A percentile compares a stretch with the other conserved stretches of the same genome.
These are phyloP conservation scores for Luffa acutangula DNA, from an alignment of 306 rosid species.

Conservation along the genomic window DNA sequence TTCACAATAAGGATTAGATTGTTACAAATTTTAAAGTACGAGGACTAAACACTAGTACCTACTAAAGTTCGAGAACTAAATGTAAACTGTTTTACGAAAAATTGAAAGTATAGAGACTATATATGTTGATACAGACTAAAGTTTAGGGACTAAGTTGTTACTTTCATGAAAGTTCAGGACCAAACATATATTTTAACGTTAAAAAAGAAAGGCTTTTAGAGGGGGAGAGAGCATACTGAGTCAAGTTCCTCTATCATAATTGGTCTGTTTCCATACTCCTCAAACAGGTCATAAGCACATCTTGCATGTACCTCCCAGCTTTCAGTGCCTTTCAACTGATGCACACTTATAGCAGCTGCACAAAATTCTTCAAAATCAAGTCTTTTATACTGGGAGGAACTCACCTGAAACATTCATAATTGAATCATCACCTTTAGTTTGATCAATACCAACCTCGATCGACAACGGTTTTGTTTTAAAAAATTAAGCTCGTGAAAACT, in stretches of 20 bases:
- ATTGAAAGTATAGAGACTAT: no score
- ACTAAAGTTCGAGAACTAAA: no score
- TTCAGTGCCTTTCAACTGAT: slow-evolving; percentile 73
- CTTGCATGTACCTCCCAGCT: slow-evolving; percentile 83
- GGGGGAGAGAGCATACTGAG: slow-evolving; percentile 40
- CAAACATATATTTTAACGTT: no score
- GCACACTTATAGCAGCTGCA: slow-evolving; percentile 75
- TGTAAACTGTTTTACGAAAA: no score
- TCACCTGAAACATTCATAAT: slow-evolving; percentile 38
- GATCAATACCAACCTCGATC: no score
- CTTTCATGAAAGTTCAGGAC: no score
- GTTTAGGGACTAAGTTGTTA: no score
- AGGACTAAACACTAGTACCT: no score
- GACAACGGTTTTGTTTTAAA: neutral
- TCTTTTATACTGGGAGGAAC: slow-evolving; percentile 66
- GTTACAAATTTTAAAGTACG: no score
- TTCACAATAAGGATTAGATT: no score
- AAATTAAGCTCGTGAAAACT: neutral
- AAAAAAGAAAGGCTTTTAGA: neutral
- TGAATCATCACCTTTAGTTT: neutral
- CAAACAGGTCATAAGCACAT: slow-evolving; percentile 71
- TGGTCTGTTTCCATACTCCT: slow-evolving; percentile 77
- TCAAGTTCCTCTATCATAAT: slow-evolving; percentile 88
- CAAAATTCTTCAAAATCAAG: slow-evolving; percentile 87
- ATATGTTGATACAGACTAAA: no score